Conservation (phyloP, 352 stramenopile species). For the Peronospora belbahrii region DNA sequence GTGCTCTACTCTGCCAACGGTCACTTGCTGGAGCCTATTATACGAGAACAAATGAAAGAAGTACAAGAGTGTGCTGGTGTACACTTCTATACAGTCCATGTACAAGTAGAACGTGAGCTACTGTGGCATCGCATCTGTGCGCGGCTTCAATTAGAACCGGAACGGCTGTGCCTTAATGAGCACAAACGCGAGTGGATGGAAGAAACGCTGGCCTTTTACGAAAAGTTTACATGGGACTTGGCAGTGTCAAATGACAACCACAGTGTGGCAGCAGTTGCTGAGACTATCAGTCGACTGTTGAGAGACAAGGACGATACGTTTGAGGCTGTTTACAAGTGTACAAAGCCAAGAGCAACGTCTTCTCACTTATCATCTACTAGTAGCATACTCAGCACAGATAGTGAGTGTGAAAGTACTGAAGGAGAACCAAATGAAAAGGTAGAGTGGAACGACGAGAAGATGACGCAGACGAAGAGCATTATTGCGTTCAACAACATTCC, state of each 20-base stretch:
- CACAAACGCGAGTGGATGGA: no score
- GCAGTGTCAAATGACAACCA: conserved; percentile 56
- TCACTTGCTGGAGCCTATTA: conserved; percentile 69
- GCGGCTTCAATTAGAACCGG: no score
- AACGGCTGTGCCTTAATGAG: no score
- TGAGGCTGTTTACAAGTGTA: conserved; percentile 47
- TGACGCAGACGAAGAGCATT: no score
- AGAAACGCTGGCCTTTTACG: conserved; percentile 78
- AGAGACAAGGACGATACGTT: conserved; percentile 54
- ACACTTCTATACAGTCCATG: conserved; percentile 81
- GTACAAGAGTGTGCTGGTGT: conserved; percentile 64
- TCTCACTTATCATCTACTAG: conserved; percentile 29
- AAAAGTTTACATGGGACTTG: conserved; percentile 72
- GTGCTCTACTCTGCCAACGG: conserved; percentile 76
- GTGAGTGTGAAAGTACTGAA: no score
- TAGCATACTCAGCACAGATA: no score
- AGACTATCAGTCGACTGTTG: conserved; percentile 33
- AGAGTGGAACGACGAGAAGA: no score
- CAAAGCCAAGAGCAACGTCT: conserved; percentile 24
- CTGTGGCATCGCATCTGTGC: conserved; percentile 72
- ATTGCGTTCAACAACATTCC: no score
- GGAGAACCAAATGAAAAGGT: no score
- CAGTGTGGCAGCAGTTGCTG: conserved; percentile 39
- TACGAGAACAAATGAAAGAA: conserved; percentile 76
- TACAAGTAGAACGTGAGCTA: conserved; percentile 65